Conservation (phyloP, 2,329 filamentous ascomycete species). For the Colletotrichum cereale region DNA sequence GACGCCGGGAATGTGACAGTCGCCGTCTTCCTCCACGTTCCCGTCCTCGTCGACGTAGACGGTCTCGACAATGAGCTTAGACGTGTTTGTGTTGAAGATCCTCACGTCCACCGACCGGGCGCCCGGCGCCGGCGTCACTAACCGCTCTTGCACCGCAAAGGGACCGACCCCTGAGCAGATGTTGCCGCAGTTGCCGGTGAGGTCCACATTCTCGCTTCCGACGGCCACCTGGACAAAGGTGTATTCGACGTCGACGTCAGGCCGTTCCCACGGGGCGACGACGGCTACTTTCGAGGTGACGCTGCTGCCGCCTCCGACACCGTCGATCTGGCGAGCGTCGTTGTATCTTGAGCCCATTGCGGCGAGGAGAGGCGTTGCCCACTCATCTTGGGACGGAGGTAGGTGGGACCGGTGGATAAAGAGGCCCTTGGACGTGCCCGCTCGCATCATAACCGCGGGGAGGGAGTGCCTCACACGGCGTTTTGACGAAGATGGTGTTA, state of each 20-base stretch:
- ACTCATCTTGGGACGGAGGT: constrained; percentile 58
- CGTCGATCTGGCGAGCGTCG: constrained; percentile 71
- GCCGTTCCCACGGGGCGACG: constrained; percentile 56
- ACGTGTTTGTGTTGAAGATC: constrained; percentile 74
- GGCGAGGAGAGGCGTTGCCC: constrained; percentile 64
- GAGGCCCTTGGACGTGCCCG: constrained; percentile 72
- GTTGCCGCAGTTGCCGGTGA: constrained; percentile 73
- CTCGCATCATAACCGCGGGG: constrained; percentile 70
- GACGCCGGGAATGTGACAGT: constrained; percentile 71
- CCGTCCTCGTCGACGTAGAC: constrained; percentile 63
- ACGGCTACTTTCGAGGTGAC: constrained; percentile 73
- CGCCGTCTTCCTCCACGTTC: constrained; percentile 60
- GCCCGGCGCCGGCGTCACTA: constrained; percentile 47
- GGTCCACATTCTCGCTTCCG: constrained; percentile 65
- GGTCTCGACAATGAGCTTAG: constrained; percentile 65
- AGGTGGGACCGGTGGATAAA: constrained; percentile 68
- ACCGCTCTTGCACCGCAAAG: constrained; percentile 67
- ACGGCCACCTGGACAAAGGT: constrained; percentile 74
- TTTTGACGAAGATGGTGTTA: constrained; percentile 10
- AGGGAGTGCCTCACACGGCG: constrained; percentile 45
- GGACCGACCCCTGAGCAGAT: constrained; percentile 72
- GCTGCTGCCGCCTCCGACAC: constrained; percentile 71
- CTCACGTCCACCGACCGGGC: constrained; percentile 44
- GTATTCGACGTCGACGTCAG: constrained; percentile 68
- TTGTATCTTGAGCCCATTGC: constrained; percentile 67